Percentiles rank a stretch among this genome's conserved stretches.
Evolutionary conservation across 306 rosid species (phyloP).

Genomic region (Medicago ruthenica): DNA sequence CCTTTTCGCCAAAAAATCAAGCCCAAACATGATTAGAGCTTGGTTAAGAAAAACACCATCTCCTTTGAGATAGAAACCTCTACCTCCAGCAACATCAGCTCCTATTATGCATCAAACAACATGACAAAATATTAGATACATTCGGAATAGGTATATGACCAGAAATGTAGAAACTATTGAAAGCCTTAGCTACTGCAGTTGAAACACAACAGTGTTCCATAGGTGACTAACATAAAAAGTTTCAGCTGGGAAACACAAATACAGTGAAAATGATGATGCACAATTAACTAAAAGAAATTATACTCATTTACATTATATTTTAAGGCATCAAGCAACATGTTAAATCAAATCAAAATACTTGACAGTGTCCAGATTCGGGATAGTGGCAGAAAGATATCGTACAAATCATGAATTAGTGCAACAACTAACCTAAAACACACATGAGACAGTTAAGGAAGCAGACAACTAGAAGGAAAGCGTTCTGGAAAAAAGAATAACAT

Average conservation of each 20-base stretch:
- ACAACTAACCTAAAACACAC: constrained; percentile 18
- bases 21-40: constrained; percentile 90
- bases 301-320: neutral
- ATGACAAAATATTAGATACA: constrained; percentile 28
- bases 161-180: neutral
- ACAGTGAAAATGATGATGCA: neutral
- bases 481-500: neutral
- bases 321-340: constrained; percentile 4
- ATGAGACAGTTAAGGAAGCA: neutral
- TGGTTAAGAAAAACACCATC: constrained; percentile 93
- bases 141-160: neutral
- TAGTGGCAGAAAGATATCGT: neutral
- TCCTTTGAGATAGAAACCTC: constrained; percentile 95
- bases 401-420: constrained; percentile 1
- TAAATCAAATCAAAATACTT: neutral
- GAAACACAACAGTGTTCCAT: constrained; percentile 3
- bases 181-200: neutral
- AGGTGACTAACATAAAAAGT: constrained; percentile 24
- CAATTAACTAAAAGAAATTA: neutral
- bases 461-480: too few species aligned
- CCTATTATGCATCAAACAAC: constrained; percentile 62
- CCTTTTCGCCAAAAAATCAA: constrained; percentile 81
- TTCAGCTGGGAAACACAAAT: neutral
- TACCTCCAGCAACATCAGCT: constrained; percentile 89
- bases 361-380: neutral